Evolutionary conservation across 805 yeast genomes (phyloP).

Genomic region (Sugiyamaella floridensis): DNA sequence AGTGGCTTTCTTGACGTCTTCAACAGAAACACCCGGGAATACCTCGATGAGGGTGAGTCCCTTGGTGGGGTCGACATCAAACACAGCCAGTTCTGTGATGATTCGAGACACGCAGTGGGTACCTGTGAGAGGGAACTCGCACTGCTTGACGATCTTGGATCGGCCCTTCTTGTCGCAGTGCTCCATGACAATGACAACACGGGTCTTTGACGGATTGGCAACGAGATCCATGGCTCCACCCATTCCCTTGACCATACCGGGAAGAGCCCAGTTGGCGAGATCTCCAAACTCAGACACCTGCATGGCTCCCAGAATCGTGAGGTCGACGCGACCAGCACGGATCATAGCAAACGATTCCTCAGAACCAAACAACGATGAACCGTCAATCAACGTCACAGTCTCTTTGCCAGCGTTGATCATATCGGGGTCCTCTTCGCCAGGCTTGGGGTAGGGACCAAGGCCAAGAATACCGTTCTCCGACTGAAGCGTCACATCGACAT

Average conservation of each 20-base stretch:
- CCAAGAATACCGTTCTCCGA: conserved; percentile 41
- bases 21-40: conserved; percentile 30
- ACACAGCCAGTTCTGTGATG: conserved; percentile 41
- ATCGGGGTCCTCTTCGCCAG: conserved; percentile 40
- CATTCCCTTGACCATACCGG: conserved; percentile 42
- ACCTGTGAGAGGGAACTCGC: conserved; percentile 40
- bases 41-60: conserved; percentile 35
- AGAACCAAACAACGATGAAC: conserved; percentile 40
- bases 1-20: conserved; percentile 32
- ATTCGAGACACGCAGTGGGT: conserved; percentile 36
- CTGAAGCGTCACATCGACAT: conserved; percentile 35
- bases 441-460: conserved; percentile 34
- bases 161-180: conserved; percentile 40
- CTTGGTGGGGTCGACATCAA: conserved; percentile 33
- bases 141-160: conserved; percentile 36
- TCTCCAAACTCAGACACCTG: conserved; percentile 39
- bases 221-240: conserved; percentile 47
- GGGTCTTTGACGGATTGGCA: conserved; percentile 36
- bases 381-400: conserved; percentile 36
- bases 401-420: conserved; percentile 42
- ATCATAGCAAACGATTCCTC: conserved; percentile 43
- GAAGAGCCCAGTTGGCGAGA: conserved; percentile 42
- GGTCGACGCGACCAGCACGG: conserved; percentile 36
- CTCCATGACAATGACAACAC: conserved; percentile 40
- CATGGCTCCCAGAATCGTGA: conserved; percentile 39